phyloP scores from a whole-genome alignment of 768 basidiomycete species.

The Chalciporus pseudorubinellus region DNA sequence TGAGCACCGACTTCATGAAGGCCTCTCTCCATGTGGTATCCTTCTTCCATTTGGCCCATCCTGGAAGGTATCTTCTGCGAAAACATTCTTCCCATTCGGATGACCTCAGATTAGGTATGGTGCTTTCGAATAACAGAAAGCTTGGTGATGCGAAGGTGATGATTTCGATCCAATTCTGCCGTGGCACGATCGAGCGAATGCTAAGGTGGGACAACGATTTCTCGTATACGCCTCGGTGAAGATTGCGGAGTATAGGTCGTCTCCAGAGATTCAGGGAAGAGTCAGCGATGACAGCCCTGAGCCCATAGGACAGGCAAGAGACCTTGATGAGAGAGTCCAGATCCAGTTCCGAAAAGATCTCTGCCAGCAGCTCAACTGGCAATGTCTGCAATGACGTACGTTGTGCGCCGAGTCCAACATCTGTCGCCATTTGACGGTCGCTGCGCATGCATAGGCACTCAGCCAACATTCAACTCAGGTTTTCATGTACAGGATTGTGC shows the following conservation, averaged over 20 bases:
- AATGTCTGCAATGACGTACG: slow-evolving; percentile 42
- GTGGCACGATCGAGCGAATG: slow-evolving; percentile 60
- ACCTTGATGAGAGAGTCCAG: slow-evolving; percentile 55
- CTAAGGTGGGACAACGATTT: slow-evolving; percentile 55
- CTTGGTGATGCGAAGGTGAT: slow-evolving; percentile 57
- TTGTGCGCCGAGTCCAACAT: neutral
- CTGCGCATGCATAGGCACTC: too few relatives aligned
- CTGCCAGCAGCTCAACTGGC: slow-evolving; percentile 76
- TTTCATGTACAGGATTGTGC: too few relatives aligned
- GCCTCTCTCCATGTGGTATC: slow-evolving; percentile 61
- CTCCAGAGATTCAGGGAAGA: slow-evolving; percentile 74
- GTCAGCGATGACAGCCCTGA: slow-evolving; percentile 60
- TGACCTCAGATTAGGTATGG: slow-evolving; percentile 63
- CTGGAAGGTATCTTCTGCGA: slow-evolving; percentile 65
- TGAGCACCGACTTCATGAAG: slow-evolving; percentile 57
- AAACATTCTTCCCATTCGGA: slow-evolving; percentile 78
- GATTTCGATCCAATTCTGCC: slow-evolving; percentile 80
- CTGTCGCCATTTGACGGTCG: neutral
- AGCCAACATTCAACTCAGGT: neutral
- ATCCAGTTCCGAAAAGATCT: slow-evolving; percentile 68
- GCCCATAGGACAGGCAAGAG: slow-evolving; percentile 59
- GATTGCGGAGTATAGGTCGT: slow-evolving; percentile 59
- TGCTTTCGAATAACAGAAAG: slow-evolving; percentile 66
- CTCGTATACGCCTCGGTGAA: slow-evolving; percentile 49
- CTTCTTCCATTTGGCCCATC: slow-evolving; percentile 72